Conservation (phyloP, 257 asterid species). For the Leonotis leonurus region DNA sequence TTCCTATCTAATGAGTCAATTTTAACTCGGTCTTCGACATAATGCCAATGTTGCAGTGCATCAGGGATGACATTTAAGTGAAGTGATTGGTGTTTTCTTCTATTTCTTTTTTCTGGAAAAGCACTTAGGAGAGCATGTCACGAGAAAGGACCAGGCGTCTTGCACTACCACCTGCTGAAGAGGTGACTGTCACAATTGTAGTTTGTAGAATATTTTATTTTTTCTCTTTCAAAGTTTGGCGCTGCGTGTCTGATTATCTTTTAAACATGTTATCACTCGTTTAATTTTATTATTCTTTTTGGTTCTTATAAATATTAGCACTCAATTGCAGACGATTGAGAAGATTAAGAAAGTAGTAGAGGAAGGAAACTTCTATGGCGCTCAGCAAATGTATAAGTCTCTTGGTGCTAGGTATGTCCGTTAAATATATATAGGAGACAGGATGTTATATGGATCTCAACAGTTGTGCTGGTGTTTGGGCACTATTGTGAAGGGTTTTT, state of each 20-base stretch:
- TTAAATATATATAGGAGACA: slow-evolving; percentile 17
- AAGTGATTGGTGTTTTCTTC: not conserved
- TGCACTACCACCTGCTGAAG: slow-evolving; percentile 58
- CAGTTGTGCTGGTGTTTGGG: slow-evolving; percentile 29
- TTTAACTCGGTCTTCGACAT: not conserved
- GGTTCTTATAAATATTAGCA: not conserved
- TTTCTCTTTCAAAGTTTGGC: not conserved
- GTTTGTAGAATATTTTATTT: not conserved
- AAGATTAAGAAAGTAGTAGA: slow-evolving; percentile 69
- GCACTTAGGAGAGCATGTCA: slow-evolving; percentile 39
- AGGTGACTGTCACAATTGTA: slow-evolving; percentile 35
- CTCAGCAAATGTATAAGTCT: slow-evolving; percentile 96
- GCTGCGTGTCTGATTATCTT: not conserved
- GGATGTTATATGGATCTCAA: slow-evolving; percentile 46
- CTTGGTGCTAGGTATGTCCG: slow-evolving; percentile 61
- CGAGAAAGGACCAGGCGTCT: slow-evolving; percentile 65
- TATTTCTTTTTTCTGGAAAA: not conserved
- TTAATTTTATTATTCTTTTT: not conserved
- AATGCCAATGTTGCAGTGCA: not conserved
- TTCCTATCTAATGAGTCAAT: not conserved
- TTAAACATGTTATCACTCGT: not conserved
- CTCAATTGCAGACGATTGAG: slow-evolving; percentile 53
- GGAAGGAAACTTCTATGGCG: slow-evolving; percentile 90
- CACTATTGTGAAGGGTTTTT: not conserved
- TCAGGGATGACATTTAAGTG: not conserved